These are phyloP conservation scores for Gremmenia infestans DNA, from an alignment of 2,329 filamentous ascomycete species.

Conservation along the genomic window DNA sequence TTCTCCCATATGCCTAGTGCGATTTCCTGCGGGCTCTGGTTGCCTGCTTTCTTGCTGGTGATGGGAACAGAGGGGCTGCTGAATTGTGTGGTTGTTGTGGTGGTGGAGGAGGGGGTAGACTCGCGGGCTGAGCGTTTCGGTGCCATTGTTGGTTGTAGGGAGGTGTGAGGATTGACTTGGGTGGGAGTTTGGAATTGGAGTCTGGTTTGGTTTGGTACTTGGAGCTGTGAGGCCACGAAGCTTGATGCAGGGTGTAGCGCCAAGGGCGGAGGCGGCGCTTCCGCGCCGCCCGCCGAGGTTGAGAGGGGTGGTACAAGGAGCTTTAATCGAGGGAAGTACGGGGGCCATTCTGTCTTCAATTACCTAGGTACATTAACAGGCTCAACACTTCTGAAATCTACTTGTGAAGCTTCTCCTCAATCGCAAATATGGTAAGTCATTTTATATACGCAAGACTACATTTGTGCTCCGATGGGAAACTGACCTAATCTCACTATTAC, in stretches of 20 bases:
- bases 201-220: constrained; percentile 3
- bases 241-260: constrained; percentile 16
- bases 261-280: constrained; percentile 1
- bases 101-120: constrained; percentile 19
- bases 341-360: background rate
- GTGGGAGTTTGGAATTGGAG: constrained; percentile 7
- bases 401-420: background rate
- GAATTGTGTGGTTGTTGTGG: constrained; percentile 12
- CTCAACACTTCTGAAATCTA: background rate
- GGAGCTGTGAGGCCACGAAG: constrained; percentile 25
- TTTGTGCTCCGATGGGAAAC: background rate
- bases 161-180: constrained; percentile 5
- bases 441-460: background rate
- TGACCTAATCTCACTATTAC: constrained; percentile 3
- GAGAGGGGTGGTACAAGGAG: too few species aligned
- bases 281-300: too few species aligned
- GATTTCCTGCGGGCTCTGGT: constrained; percentile 45
- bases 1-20: constrained; percentile 66
- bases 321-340: too few species aligned
- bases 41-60: constrained; percentile 16
- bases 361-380: background rate
- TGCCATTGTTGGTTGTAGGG: constrained; percentile 37
- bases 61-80: constrained; percentile 25
- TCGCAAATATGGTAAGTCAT: constrained; percentile 23
- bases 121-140: constrained; percentile 41